A percentile compares a stretch with the other conserved stretches of the same genome.
Evolutionary conservation across 768 basidiomycete genomes (phyloP).

Genomic region (Pilatotrama ljubarskyi): DNA sequence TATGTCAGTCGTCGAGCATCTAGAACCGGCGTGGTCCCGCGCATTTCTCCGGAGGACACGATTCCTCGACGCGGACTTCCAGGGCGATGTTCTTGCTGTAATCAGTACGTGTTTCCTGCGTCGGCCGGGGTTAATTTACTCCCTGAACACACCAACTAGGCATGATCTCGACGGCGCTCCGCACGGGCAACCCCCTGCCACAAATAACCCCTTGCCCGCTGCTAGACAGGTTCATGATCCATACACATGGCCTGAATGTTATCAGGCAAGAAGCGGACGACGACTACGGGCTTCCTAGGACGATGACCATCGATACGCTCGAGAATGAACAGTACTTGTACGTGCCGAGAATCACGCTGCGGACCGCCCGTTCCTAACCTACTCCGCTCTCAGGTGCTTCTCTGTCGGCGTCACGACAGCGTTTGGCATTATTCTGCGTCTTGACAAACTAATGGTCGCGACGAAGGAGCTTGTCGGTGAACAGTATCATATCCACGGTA

Average conservation of each 20-base stretch:
- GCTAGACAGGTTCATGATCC: constrained; percentile 45
- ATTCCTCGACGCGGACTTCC: constrained; percentile 76
- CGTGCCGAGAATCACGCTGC: constrained; percentile 29
- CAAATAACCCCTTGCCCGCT: constrained; percentile 84
- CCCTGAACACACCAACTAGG: constrained; percentile 38
- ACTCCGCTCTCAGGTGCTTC: constrained; percentile 49
- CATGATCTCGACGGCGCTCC: constrained; percentile 75
- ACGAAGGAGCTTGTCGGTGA: constrained; percentile 87
- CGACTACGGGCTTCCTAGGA: constrained; percentile 70
- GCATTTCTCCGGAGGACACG: constrained; percentile 76
- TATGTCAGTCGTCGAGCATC: constrained; percentile 66
- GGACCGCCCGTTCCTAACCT: not conserved
- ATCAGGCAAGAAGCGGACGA: constrained; percentile 72
- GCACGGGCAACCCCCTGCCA: constrained; percentile 73
- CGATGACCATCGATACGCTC: constrained; percentile 70
- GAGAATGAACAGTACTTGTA: constrained; percentile 79
- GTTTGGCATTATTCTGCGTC: constrained; percentile 64
- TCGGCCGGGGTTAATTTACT: not conserved
- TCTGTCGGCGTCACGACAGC: constrained; percentile 74
- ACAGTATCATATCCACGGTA: constrained; percentile 80
- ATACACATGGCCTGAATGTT: constrained; percentile 61
- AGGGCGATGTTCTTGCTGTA: constrained; percentile 83
- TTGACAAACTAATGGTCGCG: constrained; percentile 79
- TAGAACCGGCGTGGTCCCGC: constrained; percentile 75
- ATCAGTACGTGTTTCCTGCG: constrained; percentile 50